Base-by-base conservation (phyloP, 2,329 filamentous ascomycete genomes). In the Intubia oerlemansii region DNA sequence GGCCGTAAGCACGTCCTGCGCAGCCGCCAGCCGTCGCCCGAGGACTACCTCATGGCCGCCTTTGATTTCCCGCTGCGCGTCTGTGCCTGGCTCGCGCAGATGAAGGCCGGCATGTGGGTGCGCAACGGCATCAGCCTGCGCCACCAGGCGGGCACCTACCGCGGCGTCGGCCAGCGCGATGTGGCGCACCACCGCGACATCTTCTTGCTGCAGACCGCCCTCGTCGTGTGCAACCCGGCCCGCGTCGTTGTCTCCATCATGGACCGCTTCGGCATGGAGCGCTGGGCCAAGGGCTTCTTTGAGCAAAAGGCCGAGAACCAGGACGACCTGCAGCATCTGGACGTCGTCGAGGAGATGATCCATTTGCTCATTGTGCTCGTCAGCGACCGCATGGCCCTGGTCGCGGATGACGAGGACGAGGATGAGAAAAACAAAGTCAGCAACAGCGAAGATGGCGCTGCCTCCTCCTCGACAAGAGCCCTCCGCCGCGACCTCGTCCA, bases 31-130 rank as follows among this genome's bases (percentile, higher is more conserved):
- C 17, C 27, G 13, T 56, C 55, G 0, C 54, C 74, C 0, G 78
- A 91, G 41, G 81, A 91, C 45, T 73, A 84, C 42, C 57, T 92
- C 14, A 71, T 92, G 47, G 74, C 78, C 2, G 68, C 82, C 29
- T 92, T 98, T 42, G 88, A 98, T 47, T 92, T 80, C 42, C 85
- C 90, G 1, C 58, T 98, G 4, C 67, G 90, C 29, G 84, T 95
- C 1, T 93, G 82, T 46, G 82, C 81, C 13, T 98, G 88, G 88
- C 59, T 98, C 18, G 79, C 88, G 5, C 90, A 98, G 53, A 95
- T 98, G 70, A 92, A 91, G 48, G 82, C 85, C 12, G 80, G 82
- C 29, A 91, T 95, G 72, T 98, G 90, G 88, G 85, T 98, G 37
- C 72, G 88, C 32, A 98, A 98, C 45, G 88, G 88, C 3, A 81